Percentiles rank a stretch among this genome's conserved stretches.
phyloP scores from a whole-genome alignment of 2,329 filamentous ascomycete genomes.

The Aspergillus versicolor region DNA sequence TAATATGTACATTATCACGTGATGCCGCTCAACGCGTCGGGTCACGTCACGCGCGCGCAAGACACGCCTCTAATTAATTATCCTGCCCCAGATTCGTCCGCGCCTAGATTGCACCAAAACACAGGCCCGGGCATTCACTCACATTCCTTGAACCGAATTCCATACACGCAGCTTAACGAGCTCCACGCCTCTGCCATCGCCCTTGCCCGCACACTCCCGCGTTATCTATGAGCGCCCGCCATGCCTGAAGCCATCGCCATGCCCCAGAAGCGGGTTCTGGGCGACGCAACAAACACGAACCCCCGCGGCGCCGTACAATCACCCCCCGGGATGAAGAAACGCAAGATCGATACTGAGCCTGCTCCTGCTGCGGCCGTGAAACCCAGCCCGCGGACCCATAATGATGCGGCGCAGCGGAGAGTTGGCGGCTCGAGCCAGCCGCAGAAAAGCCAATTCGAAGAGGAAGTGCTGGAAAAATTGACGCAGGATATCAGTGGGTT shows the following conservation, averaged over 20 bases:
- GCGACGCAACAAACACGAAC: conserved; percentile 61
- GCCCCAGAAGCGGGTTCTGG: conserved; percentile 72
- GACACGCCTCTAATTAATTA: not conserved
- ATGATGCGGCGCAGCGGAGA: conserved; percentile 52
- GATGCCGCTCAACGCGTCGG: not conserved
- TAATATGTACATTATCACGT: not conserved
- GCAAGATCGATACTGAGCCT: conserved; percentile 65
- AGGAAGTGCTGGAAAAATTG: conserved; percentile 91
- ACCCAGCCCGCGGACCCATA: conserved; percentile 61
- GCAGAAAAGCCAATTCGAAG: conserved; percentile 91
- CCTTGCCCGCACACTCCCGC: not conserved
- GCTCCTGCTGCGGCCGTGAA: conserved; percentile 44
- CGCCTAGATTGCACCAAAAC: not conserved
- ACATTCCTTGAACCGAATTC: not conserved
- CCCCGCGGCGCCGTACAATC: conserved; percentile 62
- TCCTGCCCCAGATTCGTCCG: not conserved
- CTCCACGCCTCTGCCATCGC: too few relatives aligned
- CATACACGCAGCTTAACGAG: too few relatives aligned
- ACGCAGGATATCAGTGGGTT: conserved; percentile 87
- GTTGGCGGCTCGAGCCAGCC: conserved; percentile 61
- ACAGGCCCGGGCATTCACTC: not conserved
- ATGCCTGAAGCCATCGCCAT: conserved; percentile 43
- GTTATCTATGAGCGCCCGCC: conserved; percentile 18
- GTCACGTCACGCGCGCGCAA: not conserved
- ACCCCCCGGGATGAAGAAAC: conserved; percentile 68